Evolutionary conservation across 805 yeast genomes (phyloP).

Genomic region (Blastobotrys mokoenaii): DNA sequence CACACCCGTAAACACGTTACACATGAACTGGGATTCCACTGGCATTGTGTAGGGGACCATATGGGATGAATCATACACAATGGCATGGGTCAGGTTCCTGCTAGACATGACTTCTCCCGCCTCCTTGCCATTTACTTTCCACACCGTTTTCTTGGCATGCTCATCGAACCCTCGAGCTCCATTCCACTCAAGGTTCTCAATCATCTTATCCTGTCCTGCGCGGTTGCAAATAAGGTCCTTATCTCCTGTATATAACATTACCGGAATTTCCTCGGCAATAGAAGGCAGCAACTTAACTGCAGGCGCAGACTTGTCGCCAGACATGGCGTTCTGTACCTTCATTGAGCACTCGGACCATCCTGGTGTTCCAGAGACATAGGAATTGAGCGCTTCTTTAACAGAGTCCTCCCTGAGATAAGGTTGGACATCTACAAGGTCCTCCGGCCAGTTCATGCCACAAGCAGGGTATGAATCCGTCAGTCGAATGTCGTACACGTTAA

Average conservation of each 20-base stretch:
- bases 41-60: conserved; percentile 90
- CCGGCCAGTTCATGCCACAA: conserved; percentile 94
- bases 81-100: conserved; percentile 68
- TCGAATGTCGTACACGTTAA: conserved; percentile 77
- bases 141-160: conserved; percentile 28
- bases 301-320: conserved; percentile 47
- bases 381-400: conserved; percentile 46
- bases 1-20: conserved; percentile 38
- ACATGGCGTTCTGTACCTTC: conserved; percentile 45
- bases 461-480: conserved; percentile 66
- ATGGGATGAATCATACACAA: conserved; percentile 72
- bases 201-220: conserved; percentile 61
- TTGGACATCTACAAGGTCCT: conserved; percentile 40
- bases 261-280: conserved; percentile 47
- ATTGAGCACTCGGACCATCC: conserved; percentile 77
- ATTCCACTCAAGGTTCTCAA: conserved; percentile 56
- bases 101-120: conserved; percentile 46
- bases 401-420: conserved; percentile 40
- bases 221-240: conserved; percentile 84
- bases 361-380: conserved; percentile 28
- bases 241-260: conserved; percentile 78
- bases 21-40: conserved; percentile 56
- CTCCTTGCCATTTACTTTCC: conserved; percentile 37
- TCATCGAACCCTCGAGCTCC: conserved; percentile 34
- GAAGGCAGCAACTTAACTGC: conserved; percentile 60